Evolutionary conservation across 495 filamentous ascomycete species (phyloP), one percentile per base, ranked within the genome.

Genomic region (Lophiotrema nucula): DNA sequence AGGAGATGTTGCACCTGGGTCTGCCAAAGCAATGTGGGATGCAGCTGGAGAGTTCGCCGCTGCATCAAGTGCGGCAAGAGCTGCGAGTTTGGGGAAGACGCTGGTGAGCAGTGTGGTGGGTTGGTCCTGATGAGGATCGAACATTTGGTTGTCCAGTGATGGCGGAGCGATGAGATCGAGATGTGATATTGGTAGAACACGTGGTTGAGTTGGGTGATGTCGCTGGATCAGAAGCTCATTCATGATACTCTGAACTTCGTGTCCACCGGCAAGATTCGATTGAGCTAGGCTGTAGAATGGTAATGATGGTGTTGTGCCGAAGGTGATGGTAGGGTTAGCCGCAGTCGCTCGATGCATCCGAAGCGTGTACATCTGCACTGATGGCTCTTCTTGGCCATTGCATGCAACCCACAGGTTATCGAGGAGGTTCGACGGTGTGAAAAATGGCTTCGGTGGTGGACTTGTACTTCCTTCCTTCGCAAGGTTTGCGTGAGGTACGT

Each of bases 21-120:
- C 52, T 64, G 47, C 46, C 8, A 60, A 69, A 1, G 71, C 64
- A n/a, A 83, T 60, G 67, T 26, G 66, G 51, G 52, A 77, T 70
- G 51, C 76, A 37, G 51, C 71, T 65, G 59, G 76, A 59, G 48
- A 76, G 56, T 49, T 80, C 73, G 72, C 72, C 21, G 84, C 81
- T 26, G 82, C 76, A 18, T 89, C 87, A 31, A 88, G 76, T 2
- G 84, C 87, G 39, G 88, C 80, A 63, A 86, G 83, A 2, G 86
- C 80, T 1, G 88, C 88, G 13, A 83, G 77, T 21, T 79, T 76
- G 0, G 88, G 87, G 70, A 86, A 88, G 26, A 92, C 78, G n/a
- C 83, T 77, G 0, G 86, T 82, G n/a, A 91, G 77, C 2, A 90
- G 78, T 50, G 23, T 73, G 68, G 25, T 68, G 68, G 48, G 55